Evolutionary conservation across 805 yeast genomes (phyloP), one percentile per base, ranked within the genome.

Genomic region (Pichia occidentalis): DNA sequence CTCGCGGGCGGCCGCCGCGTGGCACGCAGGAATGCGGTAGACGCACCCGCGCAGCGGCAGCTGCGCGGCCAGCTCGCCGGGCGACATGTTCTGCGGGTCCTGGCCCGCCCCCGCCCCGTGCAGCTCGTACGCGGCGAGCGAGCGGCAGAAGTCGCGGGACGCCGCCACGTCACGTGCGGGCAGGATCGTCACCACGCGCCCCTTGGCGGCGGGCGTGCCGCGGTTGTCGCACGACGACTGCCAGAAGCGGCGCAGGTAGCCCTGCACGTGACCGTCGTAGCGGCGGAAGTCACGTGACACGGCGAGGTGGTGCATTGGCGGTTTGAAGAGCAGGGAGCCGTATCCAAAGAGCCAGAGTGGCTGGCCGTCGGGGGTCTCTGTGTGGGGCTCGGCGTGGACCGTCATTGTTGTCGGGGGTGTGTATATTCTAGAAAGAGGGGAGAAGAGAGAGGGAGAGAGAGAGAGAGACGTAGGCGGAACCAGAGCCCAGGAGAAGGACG

Each of bases 201-300:
- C 97, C 1, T 95, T 95, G n/a, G 61, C 55, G 40, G 75, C 84
- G 0, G 85, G 86, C 0, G 94, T 82, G 1, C 97, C 97, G 37
- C 97, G 63, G 57, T 90, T 95, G 56, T 88, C 97, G 18, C 80
- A 75, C 9, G 92, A 80, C 24, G 85, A 73, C 58, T 88, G 97
- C 96, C 96, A 88, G 54, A 88, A 88, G 31, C 95, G 63, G 16
- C 97, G 68, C 1, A 80, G 74, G 48, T 66, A 86, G 2, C 96
- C 96, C 36, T 67, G 66, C 18, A 88, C 67, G 32, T 78, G 73
- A 0, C 96, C 96, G 0, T 86, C 78, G 8, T 83, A 56, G 25
- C 49, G 44, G 17, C 42, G 40, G 29, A 57, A 54, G 20, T 45
- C 36, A 13, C 42, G 32, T 10, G 56, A 51, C 29, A 52, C 46